Evolutionary conservation across 129 eudicot species (phyloP).

Genomic region (Pulicaria dysenterica): DNA sequence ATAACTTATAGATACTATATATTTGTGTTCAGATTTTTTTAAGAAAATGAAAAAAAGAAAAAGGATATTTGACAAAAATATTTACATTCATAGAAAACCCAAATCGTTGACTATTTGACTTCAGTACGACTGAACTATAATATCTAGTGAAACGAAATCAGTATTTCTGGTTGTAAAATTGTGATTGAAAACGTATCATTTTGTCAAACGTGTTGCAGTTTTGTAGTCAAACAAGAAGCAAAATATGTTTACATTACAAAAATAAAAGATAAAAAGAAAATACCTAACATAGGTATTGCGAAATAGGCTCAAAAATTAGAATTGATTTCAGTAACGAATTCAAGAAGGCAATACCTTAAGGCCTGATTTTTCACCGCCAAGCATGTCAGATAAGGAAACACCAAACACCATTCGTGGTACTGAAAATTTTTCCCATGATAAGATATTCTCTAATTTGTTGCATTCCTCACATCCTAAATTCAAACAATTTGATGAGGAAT

Average conservation of each 20-base stretch:
- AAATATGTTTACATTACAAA: conserved; percentile 11
- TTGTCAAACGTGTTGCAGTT: neutral
- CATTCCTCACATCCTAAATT: conserved; percentile 68
- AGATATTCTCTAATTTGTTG: conserved; percentile 78
- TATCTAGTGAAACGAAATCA: neutral
- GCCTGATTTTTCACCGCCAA: conserved; percentile 60
- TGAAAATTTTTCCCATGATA: conserved; percentile 77
- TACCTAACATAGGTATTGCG: neutral
- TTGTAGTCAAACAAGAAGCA: neutral
- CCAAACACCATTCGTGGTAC: conserved; percentile 77
- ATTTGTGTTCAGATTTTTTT: too few species aligned
- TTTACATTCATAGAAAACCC: neutral
- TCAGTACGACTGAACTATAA: neutral
- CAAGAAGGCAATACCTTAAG: conserved; percentile 50
- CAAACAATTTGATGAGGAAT: conserved; percentile 18
- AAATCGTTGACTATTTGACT: conserved; percentile 3
- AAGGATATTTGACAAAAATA: too few species aligned
- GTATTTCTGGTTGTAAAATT: neutral
- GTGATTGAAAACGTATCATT: neutral
- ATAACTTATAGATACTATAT: too few species aligned
- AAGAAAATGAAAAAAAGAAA: too few species aligned
- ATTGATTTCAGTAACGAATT: neutral
- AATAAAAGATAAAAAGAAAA: neutral
- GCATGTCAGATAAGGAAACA: conserved; percentile 71
- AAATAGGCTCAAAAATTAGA: neutral